phyloP scores from a whole-genome alignment of 352 stramenopile species.

The Peronospora destructor region DNA sequence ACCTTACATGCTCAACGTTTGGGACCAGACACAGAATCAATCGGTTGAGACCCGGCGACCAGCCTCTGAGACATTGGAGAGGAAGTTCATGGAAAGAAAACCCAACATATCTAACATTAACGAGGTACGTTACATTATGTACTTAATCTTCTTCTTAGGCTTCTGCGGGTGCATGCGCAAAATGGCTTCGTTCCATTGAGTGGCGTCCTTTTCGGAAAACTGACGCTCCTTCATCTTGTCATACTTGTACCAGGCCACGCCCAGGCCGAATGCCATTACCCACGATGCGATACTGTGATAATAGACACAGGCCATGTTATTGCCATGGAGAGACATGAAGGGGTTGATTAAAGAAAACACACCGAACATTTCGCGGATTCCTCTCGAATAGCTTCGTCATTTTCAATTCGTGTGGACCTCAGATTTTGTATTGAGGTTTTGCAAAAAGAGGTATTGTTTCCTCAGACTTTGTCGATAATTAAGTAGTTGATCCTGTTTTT shows the following conservation, averaged over 20 bases:
- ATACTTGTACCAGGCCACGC: constrained; percentile 46
- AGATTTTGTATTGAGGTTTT: no score
- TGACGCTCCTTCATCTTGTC: constrained; percentile 51
- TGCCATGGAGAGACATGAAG: background rate
- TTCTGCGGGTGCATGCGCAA: constrained; percentile 37
- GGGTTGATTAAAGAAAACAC: background rate
- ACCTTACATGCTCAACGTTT: background rate
- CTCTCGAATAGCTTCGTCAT: constrained; percentile 37
- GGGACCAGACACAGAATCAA: constrained; percentile 2
- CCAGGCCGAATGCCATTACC: constrained; percentile 36
- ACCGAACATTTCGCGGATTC: constrained; percentile 42
- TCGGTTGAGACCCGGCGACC: background rate
- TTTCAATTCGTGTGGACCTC: background rate
- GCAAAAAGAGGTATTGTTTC: no score
- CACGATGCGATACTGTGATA: constrained; percentile 42
- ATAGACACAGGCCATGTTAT: background rate
- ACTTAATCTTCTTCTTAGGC: constrained; percentile 18
- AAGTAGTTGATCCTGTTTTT: no score
- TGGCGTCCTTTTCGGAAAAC: constrained; percentile 39
- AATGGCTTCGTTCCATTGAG: constrained; percentile 54
- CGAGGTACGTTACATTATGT: no score
- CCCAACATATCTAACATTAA: no score
- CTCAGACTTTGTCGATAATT: no score
- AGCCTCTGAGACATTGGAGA: no score
- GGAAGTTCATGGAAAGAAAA: no score